Base-by-base conservation (phyloP, 257 asterid species). In the Solanum arcanum region DNA sequence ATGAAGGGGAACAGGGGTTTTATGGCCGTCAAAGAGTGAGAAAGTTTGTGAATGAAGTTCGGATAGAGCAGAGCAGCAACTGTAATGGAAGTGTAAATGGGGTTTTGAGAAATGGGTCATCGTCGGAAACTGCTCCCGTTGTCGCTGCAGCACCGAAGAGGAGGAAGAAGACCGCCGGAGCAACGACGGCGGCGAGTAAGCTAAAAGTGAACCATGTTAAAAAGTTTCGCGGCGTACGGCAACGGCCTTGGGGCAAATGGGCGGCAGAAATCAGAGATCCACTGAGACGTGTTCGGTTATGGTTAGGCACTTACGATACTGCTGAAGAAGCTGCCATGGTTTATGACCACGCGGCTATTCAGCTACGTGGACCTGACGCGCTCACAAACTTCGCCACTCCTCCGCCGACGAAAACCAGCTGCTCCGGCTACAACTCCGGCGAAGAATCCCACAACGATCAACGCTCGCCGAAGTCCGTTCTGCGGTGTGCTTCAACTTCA, bases 261-360 rank as follows among this genome's bases (percentile, higher is more conserved):
- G 98, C 99, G 93, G 99, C 98, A 18, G 99, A 96, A 96, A 96
- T 96, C 46, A 92, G 99, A 68, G 99, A 96, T 88, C 99, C 99
- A 9, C 23, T 49, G 68, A 91, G 95, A 31, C 98, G 98, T 83
- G 96, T 93, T 85, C 95, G 98, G 44, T 92, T 97, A 14, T 95
- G 98, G 98, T 90, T 97, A 12, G 99, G 99, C 74, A 95, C 99
- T 13, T 97, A 95, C 90, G 91, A 94, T 23, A 97, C 99, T 69
- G 99, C 98, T 42, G 99, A 97, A 90, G 99, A 97, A 89, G 99
- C 99, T 7, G 99, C 99, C 3, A 94, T 95, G 98, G 98, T 95
- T 75, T 97, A 97, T 87, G 99, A 97, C 94, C 96, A 94, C 94
- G 99, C 99, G 82, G 99, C 99, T n/a, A 91, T 95, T 18, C 92